Evolutionary conservation across 805 yeast species (phyloP).

Genomic region (Metschnikowia aberdeeniae): DNA sequence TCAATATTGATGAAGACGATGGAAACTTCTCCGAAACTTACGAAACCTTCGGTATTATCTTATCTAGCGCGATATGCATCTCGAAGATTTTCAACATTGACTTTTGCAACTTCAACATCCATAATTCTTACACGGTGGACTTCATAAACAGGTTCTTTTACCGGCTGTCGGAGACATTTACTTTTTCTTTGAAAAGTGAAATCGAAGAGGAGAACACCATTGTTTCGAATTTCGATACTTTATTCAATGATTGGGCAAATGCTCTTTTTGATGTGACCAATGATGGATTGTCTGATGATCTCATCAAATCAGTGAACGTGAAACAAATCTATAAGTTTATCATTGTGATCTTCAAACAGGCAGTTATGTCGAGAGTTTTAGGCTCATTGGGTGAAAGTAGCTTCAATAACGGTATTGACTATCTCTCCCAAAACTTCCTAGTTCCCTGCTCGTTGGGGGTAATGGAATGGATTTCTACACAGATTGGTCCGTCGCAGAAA

Average conservation of each 20-base stretch:
- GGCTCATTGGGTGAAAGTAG: slow-evolving; percentile 56
- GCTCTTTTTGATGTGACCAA: slow-evolving; percentile 65
- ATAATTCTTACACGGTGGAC: slow-evolving; percentile 29
- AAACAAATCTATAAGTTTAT: slow-evolving; percentile 65
- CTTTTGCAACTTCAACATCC: slow-evolving; percentile 20
- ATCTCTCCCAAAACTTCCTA: slow-evolving; percentile 77
- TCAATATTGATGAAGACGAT: slow-evolving; percentile 46
- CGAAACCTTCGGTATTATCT: slow-evolving; percentile 61
- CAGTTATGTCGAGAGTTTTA: slow-evolving; percentile 54
- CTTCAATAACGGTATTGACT: slow-evolving; percentile 76
- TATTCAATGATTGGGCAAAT: slow-evolving; percentile 65
- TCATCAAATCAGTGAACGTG: slow-evolving; percentile 62
- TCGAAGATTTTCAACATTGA: slow-evolving; percentile 25
- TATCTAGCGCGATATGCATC: slow-evolving; percentile 32
- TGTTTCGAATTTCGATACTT: slow-evolving; percentile 29
- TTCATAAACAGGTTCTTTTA: slow-evolving; percentile 32
- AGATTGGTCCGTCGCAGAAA: slow-evolving; percentile 15
- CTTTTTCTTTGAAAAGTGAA: slow-evolving; percentile 15
- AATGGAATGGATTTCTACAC: slow-evolving; percentile 27
- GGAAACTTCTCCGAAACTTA: slow-evolving; percentile 62
- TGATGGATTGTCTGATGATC: slow-evolving; percentile 80
- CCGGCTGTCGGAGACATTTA: slow-evolving; percentile 29
- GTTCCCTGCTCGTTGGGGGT: slow-evolving; percentile 46
- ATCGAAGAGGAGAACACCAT: slow-evolving; percentile 29
- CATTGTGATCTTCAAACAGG: slow-evolving; percentile 72